Evolutionary conservation across 306 rosid genomes (phyloP).

Genomic region (Vigna radiata): DNA sequence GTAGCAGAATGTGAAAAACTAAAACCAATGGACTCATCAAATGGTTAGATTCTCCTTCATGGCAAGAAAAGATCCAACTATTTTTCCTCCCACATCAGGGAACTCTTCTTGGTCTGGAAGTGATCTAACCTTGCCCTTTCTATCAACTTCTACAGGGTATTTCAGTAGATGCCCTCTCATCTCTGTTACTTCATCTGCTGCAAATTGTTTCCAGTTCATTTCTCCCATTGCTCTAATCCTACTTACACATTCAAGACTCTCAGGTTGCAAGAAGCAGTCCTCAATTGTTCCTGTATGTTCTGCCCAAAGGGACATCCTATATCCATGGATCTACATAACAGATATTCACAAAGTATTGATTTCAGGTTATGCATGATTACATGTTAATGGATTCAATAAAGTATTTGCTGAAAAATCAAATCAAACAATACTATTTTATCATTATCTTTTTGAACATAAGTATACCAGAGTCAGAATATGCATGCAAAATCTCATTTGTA

Average conservation of each 20-base stretch:
- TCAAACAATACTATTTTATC: not conserved
- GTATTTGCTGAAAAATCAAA: not conserved
- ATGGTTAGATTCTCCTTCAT: constrained; percentile 93
- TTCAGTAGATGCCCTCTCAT: constrained; percentile 83
- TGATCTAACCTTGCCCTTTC: constrained; percentile 78
- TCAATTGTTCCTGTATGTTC: constrained; percentile 83
- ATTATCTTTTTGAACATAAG: not conserved
- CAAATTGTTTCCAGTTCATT: constrained; percentile 81
- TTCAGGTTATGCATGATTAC: not conserved
- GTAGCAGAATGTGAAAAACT: constrained; percentile 21
- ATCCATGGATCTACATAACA: constrained; percentile 72
- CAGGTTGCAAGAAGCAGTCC: constrained; percentile 76
- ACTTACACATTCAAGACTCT: constrained; percentile 86
- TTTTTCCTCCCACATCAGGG: constrained; percentile 92
- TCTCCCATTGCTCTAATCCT: constrained; percentile 76
- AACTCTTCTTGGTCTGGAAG: constrained; percentile 80
- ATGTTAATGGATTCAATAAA: constrained; percentile 26
- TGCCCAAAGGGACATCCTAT: constrained; percentile 97
- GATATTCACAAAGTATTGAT: constrained; percentile 23
- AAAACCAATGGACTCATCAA: constrained; percentile 47
- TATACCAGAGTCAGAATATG: not conserved
- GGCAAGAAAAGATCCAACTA: constrained; percentile 88
- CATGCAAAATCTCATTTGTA: constrained; percentile 8
- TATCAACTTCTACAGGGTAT: constrained; percentile 90
- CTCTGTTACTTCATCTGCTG: constrained; percentile 75